Percentiles rank a stretch among this genome's conserved stretches.
These are phyloP conservation scores for Plenodomus lindquistii DNA, from an alignment of 2,329 filamentous ascomycete genomes.

Conservation along the genomic window DNA sequence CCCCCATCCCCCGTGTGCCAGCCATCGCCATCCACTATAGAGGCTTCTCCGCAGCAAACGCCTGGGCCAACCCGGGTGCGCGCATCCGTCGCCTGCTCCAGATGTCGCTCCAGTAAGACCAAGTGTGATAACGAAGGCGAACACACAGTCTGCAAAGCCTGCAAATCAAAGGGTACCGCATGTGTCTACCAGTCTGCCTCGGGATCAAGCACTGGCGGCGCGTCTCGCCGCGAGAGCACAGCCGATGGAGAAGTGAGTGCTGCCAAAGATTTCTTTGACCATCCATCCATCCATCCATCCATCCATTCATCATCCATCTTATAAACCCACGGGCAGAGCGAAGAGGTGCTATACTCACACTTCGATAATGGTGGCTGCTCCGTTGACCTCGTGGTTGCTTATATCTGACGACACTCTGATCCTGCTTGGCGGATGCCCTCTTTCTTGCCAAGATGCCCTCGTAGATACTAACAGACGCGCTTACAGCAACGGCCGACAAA, in stretches of 20 bases:
- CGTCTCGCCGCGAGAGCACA: conserved; percentile 48
- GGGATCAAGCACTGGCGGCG: conserved; percentile 23
- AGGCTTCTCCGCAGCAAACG: conserved; percentile 33
- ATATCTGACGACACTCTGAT: too few relatives aligned
- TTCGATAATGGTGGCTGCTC: too few relatives aligned
- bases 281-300: background rate
- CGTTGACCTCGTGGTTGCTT: too few relatives aligned
- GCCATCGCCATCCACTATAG: conserved; percentile 33
- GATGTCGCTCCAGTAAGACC: conserved; percentile 80
- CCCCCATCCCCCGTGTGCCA: conserved; percentile 27
- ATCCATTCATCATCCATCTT: too few relatives aligned
- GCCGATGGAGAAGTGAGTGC: conserved; percentile 28
- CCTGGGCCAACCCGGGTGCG: conserved; percentile 58
- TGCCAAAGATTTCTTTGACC: background rate
- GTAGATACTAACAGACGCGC: conserved; percentile 2
- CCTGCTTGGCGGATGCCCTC: too few relatives aligned
- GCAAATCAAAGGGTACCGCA: conserved; percentile 70
- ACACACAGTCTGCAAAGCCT: conserved; percentile 72
- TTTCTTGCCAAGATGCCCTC: too few relatives aligned
- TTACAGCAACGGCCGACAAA: conserved; percentile 21
- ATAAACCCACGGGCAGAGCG: too few relatives aligned
- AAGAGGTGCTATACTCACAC: too few relatives aligned
- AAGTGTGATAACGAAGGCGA: conserved; percentile 82
- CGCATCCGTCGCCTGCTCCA: conserved; percentile 77
- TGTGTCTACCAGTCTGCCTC: conserved; percentile 70